phyloP scores from a whole-genome alignment of 1,139 yeast species.

The Pichia sp. region DNA sequence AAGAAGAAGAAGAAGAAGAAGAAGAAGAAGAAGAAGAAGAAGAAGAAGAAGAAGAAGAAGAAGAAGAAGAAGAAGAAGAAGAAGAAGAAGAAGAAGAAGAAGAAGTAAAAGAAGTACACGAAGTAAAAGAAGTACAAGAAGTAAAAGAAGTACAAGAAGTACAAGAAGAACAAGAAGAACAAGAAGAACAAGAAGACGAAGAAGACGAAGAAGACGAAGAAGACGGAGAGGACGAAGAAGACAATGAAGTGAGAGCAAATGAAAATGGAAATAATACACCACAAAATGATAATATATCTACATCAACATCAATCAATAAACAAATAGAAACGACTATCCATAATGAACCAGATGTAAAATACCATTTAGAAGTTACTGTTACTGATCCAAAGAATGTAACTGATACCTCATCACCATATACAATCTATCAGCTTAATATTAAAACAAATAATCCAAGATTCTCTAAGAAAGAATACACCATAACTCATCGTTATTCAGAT shows the following conservation, averaged over 20 bases:
- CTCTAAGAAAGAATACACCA: constrained; percentile 30
- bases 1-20: too few species aligned
- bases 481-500: constrained; percentile 35
- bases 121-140: background rate
- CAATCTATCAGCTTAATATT: constrained; percentile 73
- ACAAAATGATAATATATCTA: background rate
- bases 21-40: background rate
- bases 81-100: background rate
- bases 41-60: background rate
- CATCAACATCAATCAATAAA: background rate
- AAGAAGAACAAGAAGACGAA: background rate
- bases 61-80: too few species aligned
- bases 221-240: background rate
- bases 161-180: background rate
- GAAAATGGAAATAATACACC: background rate
- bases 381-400: constrained; percentile 33
- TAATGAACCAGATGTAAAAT: background rate
- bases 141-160: background rate
- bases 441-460: constrained; percentile 39
- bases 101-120: too few species aligned
- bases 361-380: constrained; percentile 1
- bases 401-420: constrained; percentile 74
- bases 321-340: background rate
- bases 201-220: background rate
- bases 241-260: background rate